Evolutionary conservation across 441 rosid species (phyloP).

Genomic region (Erodium chrysanthum): DNA sequence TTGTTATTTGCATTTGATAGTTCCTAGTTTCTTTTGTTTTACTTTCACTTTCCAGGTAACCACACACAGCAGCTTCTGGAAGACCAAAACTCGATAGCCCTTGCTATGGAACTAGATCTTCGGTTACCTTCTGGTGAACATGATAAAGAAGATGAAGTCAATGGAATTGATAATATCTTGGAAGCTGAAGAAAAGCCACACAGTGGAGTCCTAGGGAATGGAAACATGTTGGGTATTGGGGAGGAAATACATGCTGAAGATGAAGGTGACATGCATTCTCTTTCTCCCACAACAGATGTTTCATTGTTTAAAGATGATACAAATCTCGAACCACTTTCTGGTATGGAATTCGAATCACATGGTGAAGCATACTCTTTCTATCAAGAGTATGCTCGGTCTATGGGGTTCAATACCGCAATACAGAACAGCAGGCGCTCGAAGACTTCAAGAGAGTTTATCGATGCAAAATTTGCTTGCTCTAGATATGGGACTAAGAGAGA

Average conservation of each 20-base stretch:
- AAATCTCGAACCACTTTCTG: constrained; percentile 67
- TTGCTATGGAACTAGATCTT: constrained; percentile 35
- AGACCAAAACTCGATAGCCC: neutral
- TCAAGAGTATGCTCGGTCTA: constrained; percentile 73
- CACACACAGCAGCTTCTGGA: neutral
- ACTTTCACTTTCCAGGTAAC: neutral
- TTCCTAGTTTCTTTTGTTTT: no score
- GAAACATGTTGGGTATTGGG: constrained; percentile 35
- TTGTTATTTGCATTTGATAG: neutral
- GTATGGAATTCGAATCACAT: constrained; percentile 84
- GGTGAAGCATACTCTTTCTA: constrained; percentile 74
- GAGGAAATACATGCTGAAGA: constrained; percentile 36
- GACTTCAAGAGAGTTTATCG: constrained; percentile 73
- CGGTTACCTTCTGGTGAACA: constrained; percentile 75
- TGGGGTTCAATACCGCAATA: constrained; percentile 77
- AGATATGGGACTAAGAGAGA: constrained; percentile 79
- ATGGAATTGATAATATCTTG: constrained; percentile 44
- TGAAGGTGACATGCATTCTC: constrained; percentile 32
- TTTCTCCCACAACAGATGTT: constrained; percentile 31
- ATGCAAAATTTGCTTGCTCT: constrained; percentile 85
- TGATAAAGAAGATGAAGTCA: constrained; percentile 45
- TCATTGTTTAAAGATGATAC: constrained; percentile 44
- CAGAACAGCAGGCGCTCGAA: constrained; percentile 83
- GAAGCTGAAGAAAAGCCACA: constrained; percentile 42
- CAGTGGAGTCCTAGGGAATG: constrained; percentile 37